These are phyloP conservation scores for Stachybotrys chartarum DNA, from an alignment of 2,329 filamentous ascomycete species.

Conservation along the genomic window DNA sequence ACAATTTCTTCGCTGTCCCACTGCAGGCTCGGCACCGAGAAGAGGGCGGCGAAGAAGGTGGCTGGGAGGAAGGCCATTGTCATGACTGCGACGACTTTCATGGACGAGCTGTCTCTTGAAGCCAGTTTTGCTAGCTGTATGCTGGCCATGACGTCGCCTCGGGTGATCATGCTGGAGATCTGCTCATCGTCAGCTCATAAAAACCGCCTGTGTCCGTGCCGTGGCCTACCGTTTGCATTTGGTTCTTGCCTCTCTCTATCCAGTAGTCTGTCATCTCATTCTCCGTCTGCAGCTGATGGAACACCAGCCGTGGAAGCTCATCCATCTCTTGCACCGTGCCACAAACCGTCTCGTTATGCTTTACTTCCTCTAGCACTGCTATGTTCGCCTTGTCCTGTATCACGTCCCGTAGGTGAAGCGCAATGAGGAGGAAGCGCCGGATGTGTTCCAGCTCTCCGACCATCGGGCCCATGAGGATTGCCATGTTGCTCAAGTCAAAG, in stretches of 20 bases:
- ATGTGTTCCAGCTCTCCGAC: background rate
- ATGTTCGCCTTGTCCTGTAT: background rate
- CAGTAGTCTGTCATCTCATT: too few relatives aligned
- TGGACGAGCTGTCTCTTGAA: conserved; percentile 14
- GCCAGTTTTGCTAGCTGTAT: conserved; percentile 3
- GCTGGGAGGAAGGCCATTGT: conserved; percentile 32
- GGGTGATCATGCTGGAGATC: background rate
- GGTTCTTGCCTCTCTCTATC: too few relatives aligned
- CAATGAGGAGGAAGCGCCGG: background rate
- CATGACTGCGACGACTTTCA: conserved; percentile 30
- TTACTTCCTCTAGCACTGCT: background rate
- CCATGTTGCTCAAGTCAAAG: background rate
- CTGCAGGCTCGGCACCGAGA: conserved; percentile 11
- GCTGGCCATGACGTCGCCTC: conserved; percentile 3
- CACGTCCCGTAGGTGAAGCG: background rate
- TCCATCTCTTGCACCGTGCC: too few relatives aligned
- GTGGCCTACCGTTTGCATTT: too few relatives aligned
- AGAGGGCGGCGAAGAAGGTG: conserved; percentile 28
- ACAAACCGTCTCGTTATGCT: background rate
- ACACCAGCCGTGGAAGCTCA: too few relatives aligned
- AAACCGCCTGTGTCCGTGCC: too few relatives aligned
- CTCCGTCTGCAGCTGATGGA: too few relatives aligned
- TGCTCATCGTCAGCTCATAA: too few relatives aligned
- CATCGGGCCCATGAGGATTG: background rate
- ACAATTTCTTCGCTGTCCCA: conserved; percentile 6